These are phyloP conservation scores for Xylaria hypoxylon DNA, from an alignment of 2,329 filamentous ascomycete species.

Conservation along the genomic window DNA sequence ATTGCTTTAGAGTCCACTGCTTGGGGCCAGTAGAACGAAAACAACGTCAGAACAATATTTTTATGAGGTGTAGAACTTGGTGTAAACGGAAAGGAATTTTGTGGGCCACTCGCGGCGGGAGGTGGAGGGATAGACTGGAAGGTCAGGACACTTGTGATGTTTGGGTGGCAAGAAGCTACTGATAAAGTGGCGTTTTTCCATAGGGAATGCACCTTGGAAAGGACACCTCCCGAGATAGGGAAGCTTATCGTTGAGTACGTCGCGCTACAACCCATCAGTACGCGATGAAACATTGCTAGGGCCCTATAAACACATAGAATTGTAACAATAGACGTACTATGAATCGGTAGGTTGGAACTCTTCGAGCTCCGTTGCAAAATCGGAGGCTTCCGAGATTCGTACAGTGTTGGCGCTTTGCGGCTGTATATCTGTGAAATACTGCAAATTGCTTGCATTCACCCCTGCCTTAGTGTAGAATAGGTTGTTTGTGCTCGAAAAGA, in stretches of 20 bases:
- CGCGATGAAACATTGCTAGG: not conserved
- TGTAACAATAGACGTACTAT: not conserved
- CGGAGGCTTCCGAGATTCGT: not conserved
- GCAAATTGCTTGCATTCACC: constrained; percentile 3
- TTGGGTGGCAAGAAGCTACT: not conserved
- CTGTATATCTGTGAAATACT: constrained; percentile 9
- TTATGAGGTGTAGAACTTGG: not conserved
- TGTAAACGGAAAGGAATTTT: constrained; percentile 5
- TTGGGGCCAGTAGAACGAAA: no score
- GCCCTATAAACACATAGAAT: not conserved
- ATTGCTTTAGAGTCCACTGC: no score
- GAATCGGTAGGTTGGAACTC: not conserved
- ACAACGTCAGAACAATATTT: not conserved
- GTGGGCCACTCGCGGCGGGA: not conserved
- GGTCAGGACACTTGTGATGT: not conserved
- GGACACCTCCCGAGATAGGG: not conserved
- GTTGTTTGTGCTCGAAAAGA: constrained; percentile 4
- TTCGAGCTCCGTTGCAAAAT: constrained; percentile 4
- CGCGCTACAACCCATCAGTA: constrained; percentile 4
- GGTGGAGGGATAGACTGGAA: constrained; percentile 11
- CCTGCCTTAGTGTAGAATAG: constrained; percentile 10
- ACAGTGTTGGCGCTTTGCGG: constrained; percentile 1
- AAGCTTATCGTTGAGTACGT: constrained; percentile 5
- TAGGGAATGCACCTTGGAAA: constrained; percentile 5
- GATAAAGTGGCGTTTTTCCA: constrained; percentile 3